Conservation (phyloP, 805 yeast genomes). For the Blastobotrys attinorum region DNA sequence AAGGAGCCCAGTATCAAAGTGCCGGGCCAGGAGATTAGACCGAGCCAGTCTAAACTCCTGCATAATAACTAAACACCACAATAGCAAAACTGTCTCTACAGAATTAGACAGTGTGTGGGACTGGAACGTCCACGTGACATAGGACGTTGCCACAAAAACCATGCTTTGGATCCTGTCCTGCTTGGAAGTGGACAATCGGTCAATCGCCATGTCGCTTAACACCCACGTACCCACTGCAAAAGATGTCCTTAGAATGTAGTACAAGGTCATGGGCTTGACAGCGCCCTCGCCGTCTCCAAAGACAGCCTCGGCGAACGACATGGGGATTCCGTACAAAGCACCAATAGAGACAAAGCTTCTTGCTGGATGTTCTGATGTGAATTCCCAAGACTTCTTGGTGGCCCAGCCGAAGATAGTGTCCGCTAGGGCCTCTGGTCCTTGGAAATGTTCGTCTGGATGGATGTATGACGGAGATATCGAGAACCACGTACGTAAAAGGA, state of each 20-base stretch:
- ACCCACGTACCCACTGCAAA: constrained; percentile 33
- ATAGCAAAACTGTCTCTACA: constrained; percentile 49
- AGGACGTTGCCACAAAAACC: constrained; percentile 44
- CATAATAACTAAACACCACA: constrained; percentile 44
- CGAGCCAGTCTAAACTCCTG: constrained; percentile 27
- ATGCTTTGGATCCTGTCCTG: constrained; percentile 37
- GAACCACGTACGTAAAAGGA: constrained; percentile 45
- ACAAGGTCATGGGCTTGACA: constrained; percentile 41
- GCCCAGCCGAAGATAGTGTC: constrained; percentile 36
- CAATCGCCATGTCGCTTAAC: constrained; percentile 36
- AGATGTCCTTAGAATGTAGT: constrained; percentile 48
- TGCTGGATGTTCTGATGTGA: constrained; percentile 45
- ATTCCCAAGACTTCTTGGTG: constrained; percentile 77
- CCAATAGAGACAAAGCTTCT: constrained; percentile 67
- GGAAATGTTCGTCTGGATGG: constrained; percentile 98
- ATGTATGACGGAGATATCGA: constrained; percentile 73
- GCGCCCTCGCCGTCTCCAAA: constrained; percentile 16
- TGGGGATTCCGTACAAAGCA: constrained; percentile 56
- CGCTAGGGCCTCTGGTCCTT: constrained; percentile 70
- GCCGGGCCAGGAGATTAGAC: constrained; percentile 21
- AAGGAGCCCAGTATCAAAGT: constrained; percentile 33
- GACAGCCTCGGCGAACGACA: constrained; percentile 35
- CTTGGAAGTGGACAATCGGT: constrained; percentile 40
- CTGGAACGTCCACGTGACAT: constrained; percentile 71
- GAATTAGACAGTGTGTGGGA: constrained; percentile 87